A percentile compares a stretch with the other conserved stretches of the same genome.
Evolutionary conservation across 2,329 filamentous ascomycete genomes (phyloP).

Genomic region (Didymellaceae sp.): DNA sequence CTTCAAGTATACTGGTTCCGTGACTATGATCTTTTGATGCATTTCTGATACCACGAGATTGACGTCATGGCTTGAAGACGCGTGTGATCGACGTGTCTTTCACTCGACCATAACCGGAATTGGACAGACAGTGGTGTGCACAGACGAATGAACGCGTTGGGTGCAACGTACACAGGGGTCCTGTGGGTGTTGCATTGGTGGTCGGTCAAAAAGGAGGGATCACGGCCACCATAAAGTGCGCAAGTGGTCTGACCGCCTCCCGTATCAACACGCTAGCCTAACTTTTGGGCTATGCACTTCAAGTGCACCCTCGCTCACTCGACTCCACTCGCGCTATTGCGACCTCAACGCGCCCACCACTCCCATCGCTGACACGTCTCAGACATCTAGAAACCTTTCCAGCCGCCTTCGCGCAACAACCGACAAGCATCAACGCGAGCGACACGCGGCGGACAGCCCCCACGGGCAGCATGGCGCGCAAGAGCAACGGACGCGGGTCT

Average conservation of each 20-base stretch:
- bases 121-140: background rate
- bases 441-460: constrained; percentile 40
- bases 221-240: constrained; percentile 10
- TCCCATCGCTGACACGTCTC: constrained; percentile 24
- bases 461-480: constrained; percentile 50
- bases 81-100: constrained; percentile 7
- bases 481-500: constrained; percentile 43
- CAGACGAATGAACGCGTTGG: constrained; percentile 5
- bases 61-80: constrained; percentile 13
- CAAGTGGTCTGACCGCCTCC: constrained; percentile 8
- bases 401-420: constrained; percentile 9
- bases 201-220: constrained; percentile 10
- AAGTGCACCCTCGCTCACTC: constrained; percentile 16
- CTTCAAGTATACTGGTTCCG: no score
- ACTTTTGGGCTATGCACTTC: constrained; percentile 20
- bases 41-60: background rate
- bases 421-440: constrained; percentile 18
- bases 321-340: constrained; percentile 14
- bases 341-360: constrained; percentile 29
- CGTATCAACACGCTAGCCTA: constrained; percentile 15
- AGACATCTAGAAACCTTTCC: constrained; percentile 7
- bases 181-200: background rate
- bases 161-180: background rate
- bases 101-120: no score
- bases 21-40: no score